Evolutionary conservation across 78 protist species (phyloP), one percentile per base, ranked within the genome.

Genomic region (Polysphondylium violaceum): DNA sequence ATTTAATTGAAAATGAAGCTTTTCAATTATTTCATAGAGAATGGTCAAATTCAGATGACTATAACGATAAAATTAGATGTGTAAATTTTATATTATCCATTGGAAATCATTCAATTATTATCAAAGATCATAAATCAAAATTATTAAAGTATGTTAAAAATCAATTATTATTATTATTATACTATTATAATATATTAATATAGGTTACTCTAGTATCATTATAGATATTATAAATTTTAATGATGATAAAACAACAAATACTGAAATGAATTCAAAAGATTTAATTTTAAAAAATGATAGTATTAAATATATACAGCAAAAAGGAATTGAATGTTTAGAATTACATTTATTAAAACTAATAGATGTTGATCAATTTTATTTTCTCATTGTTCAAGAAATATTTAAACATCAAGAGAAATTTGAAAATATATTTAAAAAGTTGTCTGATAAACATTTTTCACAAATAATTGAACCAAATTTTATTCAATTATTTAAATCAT

Each of bases 271-370:
- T 63, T 63, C 71, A 63, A 35, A 63, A 35, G 71, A 63, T 63
- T 33, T 63, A 63, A 35, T n/a, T n/a, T n/a, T n/a, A n/a, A n/a
- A n/a, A n/a, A n/a, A n/a, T n/a, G n/a, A n/a, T n/a, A n/a, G n/a
- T n/a, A n/a, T n/a, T n/a, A n/a, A n/a, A n/a, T n/a, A n/a, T n/a
- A n/a, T 63, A 63, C 27, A 12, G 35, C 50, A 63, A 27, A 63
- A 63, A 63, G 71, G 71, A 27, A 63, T 63, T 63, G 71, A 63
- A 35, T 63, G 71, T 63, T 33, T 63, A 63, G 71, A 63, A 33
- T 63, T 63, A 63, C 71, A 63, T 63, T 63, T 63, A 63, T 35
- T 29, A n/a, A 63, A 63, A 35, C 35, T 63, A 19, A 35, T 63
- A 63, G 71, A 63, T 63, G 35, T 43, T 19, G 71, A 63, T 14